These are phyloP conservation scores for Elaeis oleifera DNA, from an alignment of 202 grass and related monocot species.

Conservation along the genomic window DNA sequence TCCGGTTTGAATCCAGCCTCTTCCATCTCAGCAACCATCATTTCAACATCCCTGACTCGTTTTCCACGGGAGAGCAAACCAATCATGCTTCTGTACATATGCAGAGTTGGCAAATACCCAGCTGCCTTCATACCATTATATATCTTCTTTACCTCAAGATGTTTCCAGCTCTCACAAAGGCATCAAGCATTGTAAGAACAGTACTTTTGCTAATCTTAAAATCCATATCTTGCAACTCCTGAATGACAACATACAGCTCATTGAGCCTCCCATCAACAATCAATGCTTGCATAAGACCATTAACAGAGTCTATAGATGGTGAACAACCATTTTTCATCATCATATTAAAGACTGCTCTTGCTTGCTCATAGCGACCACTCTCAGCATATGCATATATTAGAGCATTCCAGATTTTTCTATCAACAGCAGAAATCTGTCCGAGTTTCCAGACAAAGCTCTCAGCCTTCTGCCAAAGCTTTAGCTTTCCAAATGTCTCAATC, in stretches of 20 bases:
- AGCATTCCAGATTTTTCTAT: constrained; percentile 82
- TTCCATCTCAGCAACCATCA: constrained; percentile 77
- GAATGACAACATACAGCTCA: constrained; percentile 77
- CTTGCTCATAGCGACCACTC: constrained; percentile 78
- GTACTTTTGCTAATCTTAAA: constrained; percentile 96
- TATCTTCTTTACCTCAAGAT: constrained; percentile 94
- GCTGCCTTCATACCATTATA: constrained; percentile 98
- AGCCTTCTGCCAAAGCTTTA: constrained; percentile 71
- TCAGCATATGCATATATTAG: constrained; percentile 83
- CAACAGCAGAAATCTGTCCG: constrained; percentile 39
- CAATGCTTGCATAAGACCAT: constrained; percentile 83
- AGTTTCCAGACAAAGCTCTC: constrained; percentile 69
- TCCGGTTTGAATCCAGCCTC: constrained; percentile 66
- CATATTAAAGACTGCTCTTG: constrained; percentile 68
- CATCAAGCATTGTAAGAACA: constrained; percentile 77
- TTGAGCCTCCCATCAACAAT: constrained; percentile 71
- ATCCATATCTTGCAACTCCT: constrained; percentile 88
- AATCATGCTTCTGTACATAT: constrained; percentile 72
- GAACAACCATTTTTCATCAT: constrained; percentile 76
- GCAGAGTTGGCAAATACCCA: constrained; percentile 80
- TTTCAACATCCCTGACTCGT: constrained; percentile 65
- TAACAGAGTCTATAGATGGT: constrained; percentile 76
- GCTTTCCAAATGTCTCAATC: constrained; percentile 69
- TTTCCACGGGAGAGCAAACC: constrained; percentile 61
- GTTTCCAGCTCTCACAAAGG: constrained; percentile 67